A percentile compares a stretch with the other conserved stretches of the same genome.
Evolutionary conservation across 306 rosid species (phyloP).

Genomic region (Albizia julibrissin): DNA sequence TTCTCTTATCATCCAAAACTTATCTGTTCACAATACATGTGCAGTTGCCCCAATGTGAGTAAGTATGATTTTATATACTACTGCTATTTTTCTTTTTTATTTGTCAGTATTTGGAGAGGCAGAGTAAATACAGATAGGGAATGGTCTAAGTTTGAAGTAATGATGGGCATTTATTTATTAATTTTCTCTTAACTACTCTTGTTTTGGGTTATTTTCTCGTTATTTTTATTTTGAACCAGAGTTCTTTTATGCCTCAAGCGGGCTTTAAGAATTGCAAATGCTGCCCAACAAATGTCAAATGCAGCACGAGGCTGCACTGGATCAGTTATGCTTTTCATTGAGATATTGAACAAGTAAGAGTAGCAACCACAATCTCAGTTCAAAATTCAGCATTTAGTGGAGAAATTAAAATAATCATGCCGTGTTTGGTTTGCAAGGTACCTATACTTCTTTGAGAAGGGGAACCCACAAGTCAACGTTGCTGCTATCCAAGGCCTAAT

Average conservation of each 20-base stretch:
- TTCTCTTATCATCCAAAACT: not conserved
- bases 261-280: slow-evolving; percentile 93
- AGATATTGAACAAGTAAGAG: slow-evolving; percentile 90
- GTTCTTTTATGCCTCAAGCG: slow-evolving; percentile 96
- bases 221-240: slow-evolving; percentile 42
- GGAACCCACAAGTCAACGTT: slow-evolving; percentile 74
- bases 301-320: slow-evolving; percentile 85
- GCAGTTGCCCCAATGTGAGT: not conserved
- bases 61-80: not conserved
- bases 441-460: slow-evolving; percentile 88
- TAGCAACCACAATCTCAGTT: not conserved
- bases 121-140: not conserved
- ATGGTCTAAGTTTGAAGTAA: not conserved
- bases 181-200: not conserved
- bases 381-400: not conserved
- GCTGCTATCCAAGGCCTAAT: slow-evolving; percentile 77
- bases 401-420: not conserved
- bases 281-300: slow-evolving; percentile 89
- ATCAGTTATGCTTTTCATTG: slow-evolving; percentile 88
- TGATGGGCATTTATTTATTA: not conserved
- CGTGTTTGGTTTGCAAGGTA: slow-evolving; percentile 55
- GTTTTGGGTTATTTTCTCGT: not conserved
- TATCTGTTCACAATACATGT: not conserved
- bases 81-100: not conserved
- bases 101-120: not conserved